Evolutionary conservation across 192 early-diverging fungal genomes (phyloP).

Genomic region (Backusella psychrophila): DNA sequence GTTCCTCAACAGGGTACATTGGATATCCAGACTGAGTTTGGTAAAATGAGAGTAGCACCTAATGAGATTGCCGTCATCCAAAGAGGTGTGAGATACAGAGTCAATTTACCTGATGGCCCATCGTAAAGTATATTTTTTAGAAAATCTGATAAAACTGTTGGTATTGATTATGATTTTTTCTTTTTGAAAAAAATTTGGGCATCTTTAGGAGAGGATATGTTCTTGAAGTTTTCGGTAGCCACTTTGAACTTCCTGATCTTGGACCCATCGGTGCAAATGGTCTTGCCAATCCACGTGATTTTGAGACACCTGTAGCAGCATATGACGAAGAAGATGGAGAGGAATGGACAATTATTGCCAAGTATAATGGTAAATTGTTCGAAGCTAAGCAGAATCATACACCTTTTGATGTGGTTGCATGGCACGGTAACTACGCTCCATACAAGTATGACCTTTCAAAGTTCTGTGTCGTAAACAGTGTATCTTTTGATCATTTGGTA

Average conservation of each 20-base stretch:
- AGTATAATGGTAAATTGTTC: slow-evolving; percentile 85
- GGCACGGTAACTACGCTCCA: slow-evolving; percentile 97
- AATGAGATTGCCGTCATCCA: slow-evolving; percentile 95
- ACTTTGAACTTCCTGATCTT: slow-evolving; percentile 94
- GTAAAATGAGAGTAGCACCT: slow-evolving; percentile 75
- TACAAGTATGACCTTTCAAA: slow-evolving; percentile 88
- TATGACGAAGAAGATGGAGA: slow-evolving; percentile 64
- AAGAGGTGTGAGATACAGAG: slow-evolving; percentile 85
- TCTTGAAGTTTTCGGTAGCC: slow-evolving; percentile 83
- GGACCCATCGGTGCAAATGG: slow-evolving; percentile 96
- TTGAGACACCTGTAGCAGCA: slow-evolving; percentile 80
- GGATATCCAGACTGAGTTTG: slow-evolving; percentile 90
- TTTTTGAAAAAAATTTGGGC: neutral
- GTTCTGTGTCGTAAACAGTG: slow-evolving; percentile 86
- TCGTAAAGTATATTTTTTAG: slow-evolving; percentile 35
- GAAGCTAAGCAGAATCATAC: slow-evolving; percentile 72
- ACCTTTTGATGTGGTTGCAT: slow-evolving; percentile 95
- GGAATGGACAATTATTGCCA: slow-evolving; percentile 70
- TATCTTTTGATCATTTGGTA: slow-evolving; percentile 88
- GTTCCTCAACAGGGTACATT: slow-evolving; percentile 93
- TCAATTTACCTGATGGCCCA: slow-evolving; percentile 76
- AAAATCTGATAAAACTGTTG: neutral
- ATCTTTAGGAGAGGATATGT: slow-evolving; percentile 78
- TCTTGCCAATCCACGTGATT: slow-evolving; percentile 93
- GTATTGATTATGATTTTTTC: neutral